These are phyloP conservation scores for Mimosa bimucronata DNA, from an alignment of 306 rosid species.

Conservation along the genomic window DNA sequence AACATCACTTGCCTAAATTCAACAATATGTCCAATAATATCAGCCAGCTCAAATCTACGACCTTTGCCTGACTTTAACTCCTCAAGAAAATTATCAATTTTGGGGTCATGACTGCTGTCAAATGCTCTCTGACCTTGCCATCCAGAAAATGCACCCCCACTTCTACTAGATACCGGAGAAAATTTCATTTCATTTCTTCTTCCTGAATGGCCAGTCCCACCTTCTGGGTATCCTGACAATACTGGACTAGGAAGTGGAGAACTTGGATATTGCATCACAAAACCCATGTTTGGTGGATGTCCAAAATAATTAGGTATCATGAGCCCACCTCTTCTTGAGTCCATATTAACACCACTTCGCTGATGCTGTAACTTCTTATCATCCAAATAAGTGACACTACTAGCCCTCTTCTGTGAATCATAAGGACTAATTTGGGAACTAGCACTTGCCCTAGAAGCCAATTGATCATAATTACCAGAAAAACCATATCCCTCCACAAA, in stretches of 20 bases:
- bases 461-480: constrained; percentile 43
- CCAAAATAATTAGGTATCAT: constrained; percentile 56
- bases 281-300: constrained; percentile 49
- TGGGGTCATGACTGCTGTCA: constrained; percentile 49
- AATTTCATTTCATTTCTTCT: constrained; percentile 53
- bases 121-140: constrained; percentile 57
- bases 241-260: constrained; percentile 53
- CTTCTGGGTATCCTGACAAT: constrained; percentile 47
- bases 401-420: constrained; percentile 46
- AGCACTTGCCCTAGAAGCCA: constrained; percentile 46
- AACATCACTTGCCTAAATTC: constrained; percentile 53
- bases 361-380: constrained; percentile 49
- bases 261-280: constrained; percentile 47
- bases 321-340: constrained; percentile 55
- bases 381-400: constrained; percentile 46
- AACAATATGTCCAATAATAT: constrained; percentile 56
- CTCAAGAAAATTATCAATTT: constrained; percentile 57
- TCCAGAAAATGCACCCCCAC: constrained; percentile 49
- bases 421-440: constrained; percentile 39
- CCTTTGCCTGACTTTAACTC: constrained; percentile 61
- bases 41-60: constrained; percentile 63
- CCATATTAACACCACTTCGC: constrained; percentile 45
- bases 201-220: constrained; percentile 45
- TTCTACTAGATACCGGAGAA: constrained; percentile 46
- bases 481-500: constrained; percentile 51